Evolutionary conservation across 2,329 filamentous ascomycete species (phyloP).

Genomic region (Arthrinium puccinioides): DNA sequence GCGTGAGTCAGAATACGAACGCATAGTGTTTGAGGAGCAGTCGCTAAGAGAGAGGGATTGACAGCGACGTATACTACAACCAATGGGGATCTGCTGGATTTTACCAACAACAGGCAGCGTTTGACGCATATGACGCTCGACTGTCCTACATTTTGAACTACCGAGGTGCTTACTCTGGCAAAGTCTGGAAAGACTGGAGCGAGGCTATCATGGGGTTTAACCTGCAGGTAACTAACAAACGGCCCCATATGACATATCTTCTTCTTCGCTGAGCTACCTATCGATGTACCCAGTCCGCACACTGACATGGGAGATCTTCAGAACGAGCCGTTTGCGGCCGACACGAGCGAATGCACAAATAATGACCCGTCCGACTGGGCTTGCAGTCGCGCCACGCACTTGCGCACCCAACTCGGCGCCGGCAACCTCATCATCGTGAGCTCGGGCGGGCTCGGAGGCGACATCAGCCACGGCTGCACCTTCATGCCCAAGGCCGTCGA

Average conservation of each 20-base stretch:
- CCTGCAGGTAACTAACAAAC: constrained; percentile 14
- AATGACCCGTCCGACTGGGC: constrained; percentile 17
- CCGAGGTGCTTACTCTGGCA: constrained; percentile 19
- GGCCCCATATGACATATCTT: background rate
- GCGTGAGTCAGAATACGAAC: constrained; percentile 5
- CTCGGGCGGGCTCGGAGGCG: constrained; percentile 23
- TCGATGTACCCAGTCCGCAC: background rate
- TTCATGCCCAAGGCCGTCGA: constrained; percentile 17
- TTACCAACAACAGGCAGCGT: constrained; percentile 20
- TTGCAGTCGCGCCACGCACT: constrained; percentile 21
- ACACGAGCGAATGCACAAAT: constrained; percentile 13
- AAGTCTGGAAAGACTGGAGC: constrained; percentile 24
- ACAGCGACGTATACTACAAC: constrained; percentile 12
- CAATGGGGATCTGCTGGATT: constrained; percentile 17
- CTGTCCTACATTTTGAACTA: constrained; percentile 23
- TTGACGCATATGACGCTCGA: constrained; percentile 20
- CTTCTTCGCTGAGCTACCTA: background rate
- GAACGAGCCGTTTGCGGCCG: constrained; percentile 23
- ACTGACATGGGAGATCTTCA: constrained; percentile 2
- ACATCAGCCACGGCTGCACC: constrained; percentile 20
- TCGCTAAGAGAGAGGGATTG: background rate
- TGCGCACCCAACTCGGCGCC: constrained; percentile 16
- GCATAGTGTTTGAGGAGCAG: no score
- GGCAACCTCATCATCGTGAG: constrained; percentile 20
- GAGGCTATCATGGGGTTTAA: constrained; percentile 25